Evolutionary conservation across 192 early-diverging fungal genomes (phyloP), one percentile per base, ranked within the genome.

Genomic region (Geranomyces variabilis): DNA sequence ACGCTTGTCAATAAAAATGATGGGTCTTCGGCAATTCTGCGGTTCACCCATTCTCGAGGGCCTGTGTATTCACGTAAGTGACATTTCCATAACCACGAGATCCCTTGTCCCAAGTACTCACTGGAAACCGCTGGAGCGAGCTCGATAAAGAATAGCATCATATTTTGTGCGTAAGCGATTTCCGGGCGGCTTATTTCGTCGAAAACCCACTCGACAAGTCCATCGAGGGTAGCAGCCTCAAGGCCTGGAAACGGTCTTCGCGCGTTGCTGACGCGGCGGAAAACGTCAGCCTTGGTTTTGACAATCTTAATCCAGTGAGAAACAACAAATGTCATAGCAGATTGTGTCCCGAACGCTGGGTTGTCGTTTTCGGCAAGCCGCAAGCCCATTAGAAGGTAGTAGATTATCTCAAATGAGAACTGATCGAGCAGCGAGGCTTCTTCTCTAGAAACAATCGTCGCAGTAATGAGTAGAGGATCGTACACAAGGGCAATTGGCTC

Each of bases 381-480:
- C 67, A 93, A 74, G 67, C 81, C 84, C 49, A 85, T 81, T 31
- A 93, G 66, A 24, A 92, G 78, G 72, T 89, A 76, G 71, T 89
- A 90, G 7, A 93, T 59, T 1, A 93, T 67, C 66, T 92, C 90
- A 66, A 93, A 76, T 0, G 88, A 80, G 63, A 87, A 93, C 21
- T 88, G 81, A 58, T 90, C 81, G 26, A 93, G 80, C 10, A 93
- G 63, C 8, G 81, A 33, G 1, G 73, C 74, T 62, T 92, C 87
- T 70, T 92, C 92, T 22, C 90, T 82, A 59, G 89, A 88, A 17
- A 19, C 7, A 29, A n/a, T n/a, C n/a, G n/a, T n/a, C n/a, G 4
- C 24, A 53, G 24, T 7, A 7, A 15, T 53, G 6, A 53, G 19
- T 15, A 9, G 15, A 53, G 51, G 51, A 17, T 53, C 51, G n/a